phyloP scores from a whole-genome alignment of 2,329 filamentous ascomycete genomes.

The Pyrenophora seminiperda region DNA sequence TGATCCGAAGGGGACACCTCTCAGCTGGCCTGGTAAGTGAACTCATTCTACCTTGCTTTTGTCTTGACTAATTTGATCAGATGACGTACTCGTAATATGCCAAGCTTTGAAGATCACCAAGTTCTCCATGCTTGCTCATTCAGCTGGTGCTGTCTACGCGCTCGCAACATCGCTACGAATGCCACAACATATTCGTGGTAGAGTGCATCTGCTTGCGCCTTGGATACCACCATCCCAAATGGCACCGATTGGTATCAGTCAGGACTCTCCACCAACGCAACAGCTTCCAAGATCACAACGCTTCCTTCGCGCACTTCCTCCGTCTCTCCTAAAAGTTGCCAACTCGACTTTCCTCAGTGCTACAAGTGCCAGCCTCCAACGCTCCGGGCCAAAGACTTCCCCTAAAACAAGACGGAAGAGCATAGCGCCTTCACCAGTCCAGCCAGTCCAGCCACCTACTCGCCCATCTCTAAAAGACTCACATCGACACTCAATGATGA shows the following conservation, averaged over 20 bases:
- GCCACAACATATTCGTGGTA: slow-evolving; percentile 92
- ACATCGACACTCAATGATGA: slow-evolving; percentile 54
- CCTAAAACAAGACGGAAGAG: slow-evolving; percentile 44
- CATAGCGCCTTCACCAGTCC: slow-evolving; percentile 24
- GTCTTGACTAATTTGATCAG: slow-evolving; percentile 44
- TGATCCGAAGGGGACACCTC: slow-evolving; percentile 81
- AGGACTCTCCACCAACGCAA: slow-evolving; percentile 77
- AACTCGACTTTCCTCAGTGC: slow-evolving; percentile 95
- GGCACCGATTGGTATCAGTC: slow-evolving; percentile 62
- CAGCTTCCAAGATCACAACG: slow-evolving; percentile 90
- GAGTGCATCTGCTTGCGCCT: slow-evolving; percentile 90
- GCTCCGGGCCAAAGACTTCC: slow-evolving; percentile 59
- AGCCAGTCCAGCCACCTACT: slow-evolving; percentile 9
- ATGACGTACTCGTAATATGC: slow-evolving; percentile 92
- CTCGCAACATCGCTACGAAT: slow-evolving; percentile 93
- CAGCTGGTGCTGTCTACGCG: slow-evolving; percentile 96
- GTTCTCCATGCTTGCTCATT: slow-evolving; percentile 95
- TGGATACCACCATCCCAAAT: slow-evolving; percentile 85
- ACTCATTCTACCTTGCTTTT: slow-evolving; percentile 45
- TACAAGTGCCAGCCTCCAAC: slow-evolving; percentile 77
- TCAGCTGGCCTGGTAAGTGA: slow-evolving; percentile 86
- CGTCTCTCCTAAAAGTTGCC: slow-evolving; percentile 87
- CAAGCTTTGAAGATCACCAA: slow-evolving; percentile 90
- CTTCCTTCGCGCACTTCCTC: slow-evolving; percentile 86
- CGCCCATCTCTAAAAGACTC: slow-evolving; percentile 39